Evolutionary conservation across 139 green algal genomes (phyloP).

Genomic region (Picochlorum sp.): DNA sequence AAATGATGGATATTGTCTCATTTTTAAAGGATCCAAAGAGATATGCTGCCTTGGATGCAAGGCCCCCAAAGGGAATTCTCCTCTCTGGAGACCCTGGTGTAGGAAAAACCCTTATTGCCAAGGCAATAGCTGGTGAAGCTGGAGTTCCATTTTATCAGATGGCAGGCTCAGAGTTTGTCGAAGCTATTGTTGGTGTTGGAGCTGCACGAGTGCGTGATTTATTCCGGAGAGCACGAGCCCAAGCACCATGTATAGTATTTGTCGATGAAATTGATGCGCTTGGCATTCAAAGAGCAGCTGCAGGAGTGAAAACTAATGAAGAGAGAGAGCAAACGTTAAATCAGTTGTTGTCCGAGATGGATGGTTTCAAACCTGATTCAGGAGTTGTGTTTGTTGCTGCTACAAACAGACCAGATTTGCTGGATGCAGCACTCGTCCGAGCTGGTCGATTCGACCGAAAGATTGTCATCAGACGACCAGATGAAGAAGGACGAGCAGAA

Average conservation of each 20-base stretch:
- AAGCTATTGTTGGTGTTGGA: conserved; percentile 94
- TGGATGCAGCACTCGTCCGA: conserved; percentile 71
- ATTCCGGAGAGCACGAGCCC: conserved; percentile 83
- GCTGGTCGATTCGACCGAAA: conserved; percentile 93
- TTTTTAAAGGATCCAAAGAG: conserved; percentile 85
- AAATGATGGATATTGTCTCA: conserved; percentile 72
- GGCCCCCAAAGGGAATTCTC: conserved; percentile 91
- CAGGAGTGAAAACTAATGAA: conserved; percentile 46
- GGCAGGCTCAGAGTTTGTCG: conserved; percentile 93
- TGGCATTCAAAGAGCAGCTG: conserved; percentile 69
- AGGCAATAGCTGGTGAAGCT: conserved; percentile 86
- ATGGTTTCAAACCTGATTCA: conserved; percentile 88
- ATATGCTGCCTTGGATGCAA: conserved; percentile 67
- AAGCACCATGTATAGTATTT: conserved; percentile 92
- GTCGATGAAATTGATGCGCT: conserved; percentile 98
- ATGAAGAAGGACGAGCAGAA: conserved; percentile 58
- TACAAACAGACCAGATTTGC: conserved; percentile 77
- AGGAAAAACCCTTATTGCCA: conserved; percentile 89
- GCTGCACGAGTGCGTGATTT: conserved; percentile 90
- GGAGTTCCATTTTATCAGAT: conserved; percentile 89
- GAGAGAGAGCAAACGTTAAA: conserved; percentile 92
- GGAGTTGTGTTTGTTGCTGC: conserved; percentile 96
- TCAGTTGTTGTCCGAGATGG: conserved; percentile 97
- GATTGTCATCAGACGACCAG: conserved; percentile 65
- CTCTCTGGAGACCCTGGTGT: conserved; percentile 84